phyloP scores from a whole-genome alignment of 768 basidiomycete species.

The Ramaria sp. region DNA sequence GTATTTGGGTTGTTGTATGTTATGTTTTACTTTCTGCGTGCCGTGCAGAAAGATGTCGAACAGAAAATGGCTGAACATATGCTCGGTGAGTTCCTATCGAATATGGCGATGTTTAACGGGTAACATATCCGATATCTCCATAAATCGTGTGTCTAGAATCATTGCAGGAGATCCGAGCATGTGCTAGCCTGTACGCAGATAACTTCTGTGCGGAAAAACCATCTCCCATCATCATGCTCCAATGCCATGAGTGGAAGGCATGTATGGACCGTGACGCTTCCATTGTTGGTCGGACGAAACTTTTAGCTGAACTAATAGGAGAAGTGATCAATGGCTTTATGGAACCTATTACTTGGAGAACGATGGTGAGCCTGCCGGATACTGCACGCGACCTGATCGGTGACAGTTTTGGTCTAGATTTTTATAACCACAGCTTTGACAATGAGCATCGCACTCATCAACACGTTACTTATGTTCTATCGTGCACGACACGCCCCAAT shows the following conservation, averaged over 20 bases:
- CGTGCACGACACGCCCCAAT: conserved; percentile 50
- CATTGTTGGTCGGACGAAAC: conserved; percentile 76
- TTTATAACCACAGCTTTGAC: not conserved
- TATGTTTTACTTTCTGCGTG: conserved; percentile 75
- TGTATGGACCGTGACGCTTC: conserved; percentile 95
- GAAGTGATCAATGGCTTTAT: conserved; percentile 96
- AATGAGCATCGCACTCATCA: conserved; percentile 42
- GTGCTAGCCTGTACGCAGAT: conserved; percentile 67
- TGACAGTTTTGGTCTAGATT: not conserved
- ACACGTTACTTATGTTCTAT: conserved; percentile 68
- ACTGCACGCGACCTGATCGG: not conserved
- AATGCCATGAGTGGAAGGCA: conserved; percentile 83
- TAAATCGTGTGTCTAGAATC: conserved; percentile 46
- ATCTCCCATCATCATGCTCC: conserved; percentile 79
- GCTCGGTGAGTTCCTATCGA: conserved; percentile 46
- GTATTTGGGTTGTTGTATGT: conserved; percentile 79
- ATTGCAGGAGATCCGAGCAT: conserved; percentile 85
- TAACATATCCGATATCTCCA: not conserved
- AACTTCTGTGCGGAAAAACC: conserved; percentile 71
- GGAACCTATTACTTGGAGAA: conserved; percentile 96
- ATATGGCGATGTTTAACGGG: too few relatives aligned
- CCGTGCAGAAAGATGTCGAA: conserved; percentile 83
- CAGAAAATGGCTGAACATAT: conserved; percentile 82
- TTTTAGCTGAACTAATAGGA: conserved; percentile 90
- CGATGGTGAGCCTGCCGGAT: conserved; percentile 48